Evolutionary conservation across 2,329 filamentous ascomycete species (phyloP), one percentile per base, ranked within the genome.

Genomic region (Chrysosphaeria jannelii): DNA sequence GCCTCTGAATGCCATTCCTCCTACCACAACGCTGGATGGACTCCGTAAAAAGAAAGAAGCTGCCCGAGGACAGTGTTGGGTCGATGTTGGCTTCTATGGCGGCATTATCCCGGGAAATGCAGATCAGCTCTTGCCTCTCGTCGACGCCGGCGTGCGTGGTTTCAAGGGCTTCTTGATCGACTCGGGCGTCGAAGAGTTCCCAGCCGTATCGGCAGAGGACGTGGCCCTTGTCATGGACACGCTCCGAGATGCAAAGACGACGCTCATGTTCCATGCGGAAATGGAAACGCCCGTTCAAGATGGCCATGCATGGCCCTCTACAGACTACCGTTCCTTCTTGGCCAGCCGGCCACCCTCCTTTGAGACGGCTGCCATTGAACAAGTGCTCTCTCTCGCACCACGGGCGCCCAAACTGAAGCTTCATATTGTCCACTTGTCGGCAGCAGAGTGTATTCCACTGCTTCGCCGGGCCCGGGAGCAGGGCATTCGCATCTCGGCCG

Each of bases 151-250:
- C 25, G 81, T 93, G 8, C 57, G 79, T 32, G 85, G 85, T 8
- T 93, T 97, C 56, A 97, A 97, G 47, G 81, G 81, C 1, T 97
- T 97, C 43, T 46, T 97, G 35, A 93, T 93, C 39, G 78, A 93
- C 41, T 90, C 76, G 36, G 85, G 85, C 37, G 81, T 91, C 21
- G 76, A 90, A 21, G 85, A 97, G 39, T 97, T 97, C 42, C 85
- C 85, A 0, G 76, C 78, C 13, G 68, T 93, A n/a, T 70, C 70
- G 0, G 56, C 72, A 1, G 42, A 46, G 9, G 85, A 93, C 41
- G 71, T 93, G 27, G 51, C 58, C 2, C 57, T 71, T 19, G 79
- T 72, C 20, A 79, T 97, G 59, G 50, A 52, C 14, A 72, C 69
- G 22, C 58, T 97, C 29, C 71, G 72, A 29, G 64, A 75, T 34